Conservation (phyloP, 129 eudicot species). For the Pulicaria dysenterica region DNA sequence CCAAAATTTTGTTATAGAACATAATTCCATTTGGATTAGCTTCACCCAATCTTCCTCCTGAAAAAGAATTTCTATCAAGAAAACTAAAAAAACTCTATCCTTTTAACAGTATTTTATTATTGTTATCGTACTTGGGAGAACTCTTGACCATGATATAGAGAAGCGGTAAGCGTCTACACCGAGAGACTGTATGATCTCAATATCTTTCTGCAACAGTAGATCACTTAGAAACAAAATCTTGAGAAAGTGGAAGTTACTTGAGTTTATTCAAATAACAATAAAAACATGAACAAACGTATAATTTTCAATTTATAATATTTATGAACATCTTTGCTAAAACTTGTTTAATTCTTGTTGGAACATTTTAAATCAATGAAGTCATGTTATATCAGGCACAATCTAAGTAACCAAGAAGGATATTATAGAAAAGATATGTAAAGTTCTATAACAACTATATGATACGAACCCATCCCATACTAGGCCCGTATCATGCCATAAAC, state of each 20-base stretch:
- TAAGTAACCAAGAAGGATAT: too few relatives aligned
- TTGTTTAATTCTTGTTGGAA: too few relatives aligned
- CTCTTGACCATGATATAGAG: conserved; percentile 80
- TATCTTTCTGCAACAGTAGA: conserved; percentile 57
- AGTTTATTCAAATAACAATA: background rate
- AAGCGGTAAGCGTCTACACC: conserved; percentile 75
- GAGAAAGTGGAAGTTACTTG: background rate
- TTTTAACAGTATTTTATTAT: background rate
- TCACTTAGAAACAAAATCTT: conserved; percentile 7
- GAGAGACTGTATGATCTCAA: conserved; percentile 65
- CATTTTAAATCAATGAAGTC: too few relatives aligned
- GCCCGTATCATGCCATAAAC: too few relatives aligned
- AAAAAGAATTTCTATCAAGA: conserved; percentile 17
- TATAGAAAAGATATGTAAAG: too few relatives aligned
- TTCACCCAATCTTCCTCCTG: conserved; percentile 80
- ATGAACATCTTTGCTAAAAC: background rate
- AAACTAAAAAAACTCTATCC: background rate
- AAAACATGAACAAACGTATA: background rate
- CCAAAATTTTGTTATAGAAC: conserved; percentile 66
- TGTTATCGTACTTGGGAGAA: conserved; percentile 74
- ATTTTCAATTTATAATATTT: background rate
- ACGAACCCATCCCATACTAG: too few relatives aligned
- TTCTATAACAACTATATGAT: too few relatives aligned
- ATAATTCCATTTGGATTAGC: conserved; percentile 60
- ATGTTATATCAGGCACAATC: too few relatives aligned